Evolutionary conservation across 2,329 filamentous ascomycete species (phyloP), one percentile per base, ranked within the genome.

Genomic region (Thermothelomyces thermophilus): DNA sequence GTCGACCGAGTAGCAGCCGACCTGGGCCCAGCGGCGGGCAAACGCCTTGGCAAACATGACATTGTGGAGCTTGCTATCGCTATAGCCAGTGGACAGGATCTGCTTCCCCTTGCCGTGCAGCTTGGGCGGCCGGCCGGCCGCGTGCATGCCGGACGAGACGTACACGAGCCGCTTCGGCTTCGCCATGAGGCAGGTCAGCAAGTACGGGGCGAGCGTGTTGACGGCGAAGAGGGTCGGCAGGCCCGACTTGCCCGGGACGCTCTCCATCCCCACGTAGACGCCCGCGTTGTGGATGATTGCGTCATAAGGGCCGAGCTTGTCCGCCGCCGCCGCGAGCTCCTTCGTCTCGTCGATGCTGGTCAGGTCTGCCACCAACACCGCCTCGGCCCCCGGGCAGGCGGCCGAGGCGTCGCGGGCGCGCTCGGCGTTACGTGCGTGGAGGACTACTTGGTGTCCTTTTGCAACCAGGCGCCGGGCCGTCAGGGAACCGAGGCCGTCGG

Each of bases 271-370:
- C 26, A 62, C 63, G 48, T 72, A 73, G 20, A 78, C 56, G 2
- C 76, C 78, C 0, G 79, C 79, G 53, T 82, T 82, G 66, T 82
- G 78, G 16, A 82, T 68, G 13, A 82, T 66, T 20, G 70, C 68
- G 58, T 82, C 79, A 58, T 76, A 81, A 0, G 69, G 65, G 0
- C 73, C 74, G 1, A 69, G 62, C 33, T 65, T 63, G 61, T 78
- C 76, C 46, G 75, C 72, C 46, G 77, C 66, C 10, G 65, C 60
- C 1, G 79, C 78, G 2, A 83, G 66, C 2, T 63, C 61, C 52
- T 76, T 78, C 3, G 69, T 76, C 43, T 76, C 73, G 5, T 70
- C 58, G 36, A 79, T 65, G 41, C 68, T 76, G 20, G 72, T 68
- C 1, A 82, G 65, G 60, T 83, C 79, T 24, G 68, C 77, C 9